A percentile compares a stretch with the other conserved stretches of the same genome.
Evolutionary conservation across 1,284 basidiomycete genomes (phyloP).

Genomic region (Microstroma glucosiphilum): DNA sequence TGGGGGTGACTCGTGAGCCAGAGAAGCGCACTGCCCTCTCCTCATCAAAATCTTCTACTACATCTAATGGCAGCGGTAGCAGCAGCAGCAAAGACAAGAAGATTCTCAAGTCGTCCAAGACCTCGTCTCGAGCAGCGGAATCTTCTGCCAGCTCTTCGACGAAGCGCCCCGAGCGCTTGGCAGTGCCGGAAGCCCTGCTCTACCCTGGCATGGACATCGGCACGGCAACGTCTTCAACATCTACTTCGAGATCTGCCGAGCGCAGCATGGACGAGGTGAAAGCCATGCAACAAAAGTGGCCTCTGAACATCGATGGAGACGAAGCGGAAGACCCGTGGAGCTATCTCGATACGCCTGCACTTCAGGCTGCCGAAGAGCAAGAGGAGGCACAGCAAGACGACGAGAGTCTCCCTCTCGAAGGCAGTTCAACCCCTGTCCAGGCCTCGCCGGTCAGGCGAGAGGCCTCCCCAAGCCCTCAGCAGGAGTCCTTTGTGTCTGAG

Average conservation of each 20-base stretch:
- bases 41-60: not conserved
- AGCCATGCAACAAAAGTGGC: constrained; percentile 16
- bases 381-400: constrained; percentile 3
- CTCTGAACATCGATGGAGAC: constrained; percentile 12
- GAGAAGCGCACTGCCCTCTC: not conserved
- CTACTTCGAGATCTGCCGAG: constrained; percentile 19
- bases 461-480: too few species aligned
- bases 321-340: constrained; percentile 34
- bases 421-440: too few species aligned
- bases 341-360: constrained; percentile 27
- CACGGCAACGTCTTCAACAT: constrained; percentile 2
- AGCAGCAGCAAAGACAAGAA: too few species aligned
- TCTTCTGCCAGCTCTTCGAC: constrained; percentile 7
- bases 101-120: not conserved
- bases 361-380: constrained; percentile 2
- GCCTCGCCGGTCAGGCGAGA: too few species aligned
- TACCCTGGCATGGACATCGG: constrained; percentile 29
- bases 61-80: not conserved
- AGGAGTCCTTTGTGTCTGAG: too few species aligned
- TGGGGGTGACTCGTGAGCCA: not conserved
- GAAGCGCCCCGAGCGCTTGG: constrained; percentile 30
- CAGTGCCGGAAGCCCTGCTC: constrained; percentile 30
- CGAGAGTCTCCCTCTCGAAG: too few species aligned
- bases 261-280: constrained; percentile 36
- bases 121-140: not conserved